These are phyloP conservation scores for Salinomyces thailandicus DNA, from an alignment of 2,329 filamentous ascomycete species.

Conservation along the genomic window DNA sequence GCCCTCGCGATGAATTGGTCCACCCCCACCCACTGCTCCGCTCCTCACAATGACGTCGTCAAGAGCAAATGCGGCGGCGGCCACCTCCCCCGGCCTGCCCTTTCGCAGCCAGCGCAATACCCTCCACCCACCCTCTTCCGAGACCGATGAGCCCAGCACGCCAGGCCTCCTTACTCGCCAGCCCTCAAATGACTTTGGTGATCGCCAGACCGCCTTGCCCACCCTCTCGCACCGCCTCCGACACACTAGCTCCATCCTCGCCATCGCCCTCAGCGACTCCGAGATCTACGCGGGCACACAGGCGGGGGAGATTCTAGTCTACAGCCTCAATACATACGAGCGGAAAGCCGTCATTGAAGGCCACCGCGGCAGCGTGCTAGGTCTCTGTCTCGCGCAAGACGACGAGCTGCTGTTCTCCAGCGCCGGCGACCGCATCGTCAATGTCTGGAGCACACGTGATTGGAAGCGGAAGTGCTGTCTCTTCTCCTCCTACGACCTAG, in stretches of 20 bases:
- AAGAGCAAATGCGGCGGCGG: too few species aligned
- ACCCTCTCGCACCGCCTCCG: conserved; percentile 62
- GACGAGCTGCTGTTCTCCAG: conserved; percentile 75
- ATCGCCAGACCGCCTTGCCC: conserved; percentile 33
- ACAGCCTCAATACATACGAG: conserved; percentile 81
- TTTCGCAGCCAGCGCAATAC: neutral
- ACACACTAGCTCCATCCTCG: conserved; percentile 69
- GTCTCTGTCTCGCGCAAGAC: conserved; percentile 68
- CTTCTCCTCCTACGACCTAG: conserved; percentile 87
- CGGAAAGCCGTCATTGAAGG: conserved; percentile 69
- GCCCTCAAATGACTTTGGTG: conserved; percentile 16
- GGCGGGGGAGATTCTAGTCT: conserved; percentile 83
- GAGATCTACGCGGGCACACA: conserved; percentile 88
- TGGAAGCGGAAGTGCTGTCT: conserved; percentile 76
- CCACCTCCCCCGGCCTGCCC: neutral
- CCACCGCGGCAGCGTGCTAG: conserved; percentile 84
- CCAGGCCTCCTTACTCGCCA: conserved; percentile 10
- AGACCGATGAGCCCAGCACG: conserved; percentile 8
- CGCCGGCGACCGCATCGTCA: conserved; percentile 86
- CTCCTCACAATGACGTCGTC: neutral
- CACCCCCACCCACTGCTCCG: neutral
- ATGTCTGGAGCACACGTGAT: conserved; percentile 75
- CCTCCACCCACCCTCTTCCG: conserved; percentile 3
- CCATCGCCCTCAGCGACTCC: conserved; percentile 67
- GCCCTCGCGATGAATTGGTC: neutral